phyloP scores from a whole-genome alignment of 2,329 filamentous ascomycete genomes.

The Diaporthe vexans region DNA sequence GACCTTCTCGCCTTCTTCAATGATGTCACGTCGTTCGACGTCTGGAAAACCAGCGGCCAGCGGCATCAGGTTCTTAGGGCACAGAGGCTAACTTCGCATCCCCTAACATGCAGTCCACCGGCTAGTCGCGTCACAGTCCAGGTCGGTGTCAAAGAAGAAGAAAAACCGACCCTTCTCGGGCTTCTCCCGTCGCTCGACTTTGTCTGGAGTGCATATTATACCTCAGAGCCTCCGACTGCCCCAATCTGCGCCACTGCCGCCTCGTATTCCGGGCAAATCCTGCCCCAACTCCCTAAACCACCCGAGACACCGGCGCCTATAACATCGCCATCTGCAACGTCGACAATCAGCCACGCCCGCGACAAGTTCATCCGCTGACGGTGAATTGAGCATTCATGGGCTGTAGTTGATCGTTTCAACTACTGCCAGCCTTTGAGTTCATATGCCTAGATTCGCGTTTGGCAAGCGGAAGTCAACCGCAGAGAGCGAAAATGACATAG shows the following conservation, averaged over 20 bases:
- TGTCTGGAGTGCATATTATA: constrained; percentile 38
- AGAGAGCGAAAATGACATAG: constrained; percentile 65
- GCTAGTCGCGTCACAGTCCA: constrained; percentile 46
- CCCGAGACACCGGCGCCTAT: constrained; percentile 22
- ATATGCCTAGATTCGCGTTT: constrained; percentile 75
- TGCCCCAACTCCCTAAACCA: constrained; percentile 33
- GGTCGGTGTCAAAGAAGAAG: constrained; percentile 40
- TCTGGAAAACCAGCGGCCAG: constrained; percentile 17
- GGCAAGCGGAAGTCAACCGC: constrained; percentile 72
- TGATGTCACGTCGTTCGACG: constrained; percentile 23
- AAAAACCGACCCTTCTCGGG: constrained; percentile 10
- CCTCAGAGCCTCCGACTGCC: constrained; percentile 26
- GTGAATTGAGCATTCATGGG: constrained; percentile 40
- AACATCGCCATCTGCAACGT: constrained; percentile 22
- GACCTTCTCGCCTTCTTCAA: constrained; percentile 5
- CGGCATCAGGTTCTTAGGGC: constrained; percentile 43
- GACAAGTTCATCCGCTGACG: constrained; percentile 31
- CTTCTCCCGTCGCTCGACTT: constrained; percentile 30
- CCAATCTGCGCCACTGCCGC: constrained; percentile 40
- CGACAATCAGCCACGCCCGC: constrained; percentile 7
- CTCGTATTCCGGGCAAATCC: constrained; percentile 41
- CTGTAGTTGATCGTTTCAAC: constrained; percentile 42
- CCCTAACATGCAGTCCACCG: constrained; percentile 55
- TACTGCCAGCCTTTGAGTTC: constrained; percentile 50
- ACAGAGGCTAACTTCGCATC: constrained; percentile 50